Evolutionary conservation across 805 yeast genomes (phyloP).

Genomic region (Cyberlindnera saturnus): DNA sequence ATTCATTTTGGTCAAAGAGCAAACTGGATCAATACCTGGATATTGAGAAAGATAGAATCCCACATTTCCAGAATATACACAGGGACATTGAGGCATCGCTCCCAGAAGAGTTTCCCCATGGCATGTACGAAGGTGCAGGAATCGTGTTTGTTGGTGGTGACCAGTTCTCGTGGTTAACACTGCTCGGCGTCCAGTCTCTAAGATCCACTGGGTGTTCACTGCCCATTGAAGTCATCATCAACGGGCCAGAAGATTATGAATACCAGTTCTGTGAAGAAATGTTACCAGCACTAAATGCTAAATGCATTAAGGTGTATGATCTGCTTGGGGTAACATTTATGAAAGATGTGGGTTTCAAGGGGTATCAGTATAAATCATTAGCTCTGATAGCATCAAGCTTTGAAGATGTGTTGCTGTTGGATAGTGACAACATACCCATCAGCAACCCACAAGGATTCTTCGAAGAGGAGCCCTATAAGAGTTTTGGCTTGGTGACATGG

Average conservation of each 20-base stretch:
- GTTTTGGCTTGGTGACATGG: slow-evolving; percentile 58
- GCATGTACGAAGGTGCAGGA: slow-evolving; percentile 15
- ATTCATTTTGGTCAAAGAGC: slow-evolving; percentile 37
- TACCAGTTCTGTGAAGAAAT: slow-evolving; percentile 53
- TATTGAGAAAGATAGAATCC: slow-evolving; percentile 29
- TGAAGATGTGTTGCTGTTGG: slow-evolving; percentile 67
- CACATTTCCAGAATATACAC: slow-evolving; percentile 39
- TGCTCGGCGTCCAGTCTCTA: slow-evolving; percentile 41
- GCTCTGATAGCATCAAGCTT: slow-evolving; percentile 73
- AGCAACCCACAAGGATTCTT: slow-evolving; percentile 43
- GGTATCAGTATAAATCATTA: slow-evolving; percentile 66
- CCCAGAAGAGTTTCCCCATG: slow-evolving; percentile 32
- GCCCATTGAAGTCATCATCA: slow-evolving; percentile 73
- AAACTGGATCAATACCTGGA: slow-evolving; percentile 8
- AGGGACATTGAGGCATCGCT: slow-evolving; percentile 34
- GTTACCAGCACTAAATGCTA: slow-evolving; percentile 54
- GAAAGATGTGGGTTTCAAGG: slow-evolving; percentile 43
- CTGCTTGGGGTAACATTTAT: slow-evolving; percentile 54
- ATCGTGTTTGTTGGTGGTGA: slow-evolving; percentile 43
- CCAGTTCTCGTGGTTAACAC: slow-evolving; percentile 46
- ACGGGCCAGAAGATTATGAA: slow-evolving; percentile 61
- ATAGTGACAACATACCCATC: slow-evolving; percentile 63
- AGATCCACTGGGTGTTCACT: slow-evolving; percentile 42
- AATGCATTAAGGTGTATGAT: slow-evolving; percentile 55
- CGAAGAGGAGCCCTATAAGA: slow-evolving; percentile 35